Evolutionary conservation across 2,329 filamentous ascomycete species (phyloP).

Genomic region (Epicoccum sorghinum): DNA sequence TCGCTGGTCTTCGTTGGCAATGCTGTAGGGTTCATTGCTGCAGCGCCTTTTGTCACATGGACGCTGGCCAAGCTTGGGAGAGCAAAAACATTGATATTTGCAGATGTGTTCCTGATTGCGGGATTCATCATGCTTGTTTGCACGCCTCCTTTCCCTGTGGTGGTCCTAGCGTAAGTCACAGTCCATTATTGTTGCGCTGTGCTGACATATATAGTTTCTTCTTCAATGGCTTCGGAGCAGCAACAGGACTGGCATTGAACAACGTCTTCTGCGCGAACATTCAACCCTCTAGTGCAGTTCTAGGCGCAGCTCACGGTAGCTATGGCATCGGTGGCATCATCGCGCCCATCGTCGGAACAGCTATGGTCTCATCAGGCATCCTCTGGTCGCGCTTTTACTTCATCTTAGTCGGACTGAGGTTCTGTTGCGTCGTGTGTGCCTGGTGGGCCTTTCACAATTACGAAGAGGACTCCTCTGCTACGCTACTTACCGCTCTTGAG

Average conservation of each 20-base stretch:
- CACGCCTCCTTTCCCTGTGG: constrained; percentile 71
- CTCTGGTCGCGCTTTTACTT: constrained; percentile 77
- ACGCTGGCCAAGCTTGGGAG: constrained; percentile 69
- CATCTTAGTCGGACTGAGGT: constrained; percentile 64
- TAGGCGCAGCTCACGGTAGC: constrained; percentile 69
- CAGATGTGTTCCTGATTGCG: constrained; percentile 61
- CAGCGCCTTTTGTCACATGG: constrained; percentile 71
- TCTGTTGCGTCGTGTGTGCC: constrained; percentile 63
- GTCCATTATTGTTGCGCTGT: neutral
- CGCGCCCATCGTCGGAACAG: constrained; percentile 76
- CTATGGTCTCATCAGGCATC: constrained; percentile 66
- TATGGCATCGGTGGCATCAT: constrained; percentile 61
- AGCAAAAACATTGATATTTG: constrained; percentile 66
- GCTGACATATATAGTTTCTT: constrained; percentile 62
- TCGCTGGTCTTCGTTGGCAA: constrained; percentile 83
- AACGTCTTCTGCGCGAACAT: constrained; percentile 64
- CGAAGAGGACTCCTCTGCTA: constrained; percentile 63
- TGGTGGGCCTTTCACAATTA: constrained; percentile 74
- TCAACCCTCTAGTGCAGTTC: constrained; percentile 57
- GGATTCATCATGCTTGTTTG: constrained; percentile 71
- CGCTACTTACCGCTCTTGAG: constrained; percentile 53
- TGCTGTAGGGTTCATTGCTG: constrained; percentile 75
- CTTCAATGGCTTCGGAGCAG: constrained; percentile 63
- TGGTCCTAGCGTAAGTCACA: constrained; percentile 59
- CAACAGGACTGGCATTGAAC: constrained; percentile 59